These are phyloP conservation scores for Flammula alnicola DNA, from an alignment of 1,284 basidiomycete genomes.

Conservation along the genomic window DNA sequence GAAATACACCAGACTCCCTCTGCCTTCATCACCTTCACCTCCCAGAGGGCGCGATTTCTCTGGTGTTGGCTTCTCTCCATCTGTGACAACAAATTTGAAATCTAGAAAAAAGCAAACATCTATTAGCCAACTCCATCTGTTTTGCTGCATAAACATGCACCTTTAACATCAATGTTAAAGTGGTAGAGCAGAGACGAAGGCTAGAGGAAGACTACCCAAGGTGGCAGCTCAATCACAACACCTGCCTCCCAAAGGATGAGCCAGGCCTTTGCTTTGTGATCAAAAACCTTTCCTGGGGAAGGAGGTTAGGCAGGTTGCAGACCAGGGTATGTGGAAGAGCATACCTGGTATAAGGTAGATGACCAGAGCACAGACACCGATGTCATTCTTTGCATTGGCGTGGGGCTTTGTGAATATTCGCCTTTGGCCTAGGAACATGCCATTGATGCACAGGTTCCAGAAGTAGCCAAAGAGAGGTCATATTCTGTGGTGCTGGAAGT, in stretches of 20 bases:
- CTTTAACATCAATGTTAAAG: conserved; percentile 34
- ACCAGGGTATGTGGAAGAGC: not conserved
- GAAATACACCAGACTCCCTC: conserved; percentile 18
- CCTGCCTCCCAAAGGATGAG: conserved; percentile 37
- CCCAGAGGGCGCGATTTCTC: conserved; percentile 1
- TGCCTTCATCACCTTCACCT: conserved; percentile 10
- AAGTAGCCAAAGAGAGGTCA: conserved; percentile 30
- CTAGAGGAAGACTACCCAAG: conserved; percentile 29
- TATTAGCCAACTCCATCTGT: not conserved
- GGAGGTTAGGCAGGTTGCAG: not conserved
- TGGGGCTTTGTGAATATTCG: conserved; percentile 28
- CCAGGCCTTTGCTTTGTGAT: conserved; percentile 28
- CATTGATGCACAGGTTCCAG: conserved; percentile 34
- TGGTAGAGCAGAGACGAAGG: conserved; percentile 35
- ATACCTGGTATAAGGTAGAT: conserved; percentile 17
- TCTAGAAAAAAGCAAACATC: not conserved
- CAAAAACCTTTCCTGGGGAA: conserved; percentile 20
- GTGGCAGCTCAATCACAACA: conserved; percentile 31
- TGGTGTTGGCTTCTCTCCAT: conserved; percentile 12
- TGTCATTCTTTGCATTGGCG: conserved; percentile 31
- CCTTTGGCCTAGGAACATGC: conserved; percentile 14
- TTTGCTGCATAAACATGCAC: conserved; percentile 15
- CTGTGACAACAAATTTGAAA: conserved; percentile 13
- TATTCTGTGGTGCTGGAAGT: conserved; percentile 18
- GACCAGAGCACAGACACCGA: conserved; percentile 32